A percentile compares a stretch with the other conserved stretches of the same genome.
Evolutionary conservation across 306 rosid genomes (phyloP).

Genomic region (Vigna mungo): DNA sequence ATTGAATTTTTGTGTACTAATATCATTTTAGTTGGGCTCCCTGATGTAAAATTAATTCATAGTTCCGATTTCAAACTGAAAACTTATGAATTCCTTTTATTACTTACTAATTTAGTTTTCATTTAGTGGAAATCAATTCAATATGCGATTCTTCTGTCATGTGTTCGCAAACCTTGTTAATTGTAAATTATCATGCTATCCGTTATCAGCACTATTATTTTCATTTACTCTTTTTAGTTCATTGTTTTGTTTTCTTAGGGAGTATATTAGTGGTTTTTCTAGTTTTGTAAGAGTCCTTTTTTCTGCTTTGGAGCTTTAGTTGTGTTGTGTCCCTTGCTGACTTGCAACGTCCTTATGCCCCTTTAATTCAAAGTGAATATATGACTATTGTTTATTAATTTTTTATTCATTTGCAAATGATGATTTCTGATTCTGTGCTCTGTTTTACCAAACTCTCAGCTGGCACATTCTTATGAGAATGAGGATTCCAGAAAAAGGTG

Average conservation of each 20-base stretch:
- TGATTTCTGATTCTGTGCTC: slow-evolving; percentile 44
- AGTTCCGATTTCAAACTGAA: slow-evolving; percentile 15
- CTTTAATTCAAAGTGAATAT: slow-evolving; percentile 16
- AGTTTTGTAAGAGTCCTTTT: slow-evolving; percentile 30
- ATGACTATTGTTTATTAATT: not conserved
- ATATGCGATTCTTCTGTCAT: slow-evolving; percentile 13
- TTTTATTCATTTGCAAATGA: not conserved
- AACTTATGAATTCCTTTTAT: slow-evolving; percentile 33
- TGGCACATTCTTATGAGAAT: slow-evolving; percentile 98
- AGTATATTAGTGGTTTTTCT: slow-evolving; percentile 21
- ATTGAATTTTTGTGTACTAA: slow-evolving; percentile 1
- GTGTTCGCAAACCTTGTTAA: slow-evolving; percentile 16
- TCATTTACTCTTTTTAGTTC: slow-evolving; percentile 11
- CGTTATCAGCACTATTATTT: slow-evolving; percentile 25
- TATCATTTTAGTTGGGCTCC: not conserved
- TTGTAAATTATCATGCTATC: slow-evolving; percentile 12
- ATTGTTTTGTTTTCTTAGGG: slow-evolving; percentile 11
- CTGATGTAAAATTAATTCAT: slow-evolving; percentile 2
- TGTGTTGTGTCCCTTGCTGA: slow-evolving; percentile 33
- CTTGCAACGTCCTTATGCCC: slow-evolving; percentile 12
- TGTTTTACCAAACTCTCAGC: slow-evolving; percentile 55
- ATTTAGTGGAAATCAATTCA: slow-evolving; percentile 7
- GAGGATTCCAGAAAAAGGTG: slow-evolving; percentile 74
- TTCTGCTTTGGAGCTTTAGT: slow-evolving; percentile 19
- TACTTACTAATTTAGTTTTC: slow-evolving; percentile 17